Percentiles rank a stretch among this genome's conserved stretches.
phyloP scores from a whole-genome alignment of 108 stramenopile genomes.

The Phaeodactylum tricornutum region DNA sequence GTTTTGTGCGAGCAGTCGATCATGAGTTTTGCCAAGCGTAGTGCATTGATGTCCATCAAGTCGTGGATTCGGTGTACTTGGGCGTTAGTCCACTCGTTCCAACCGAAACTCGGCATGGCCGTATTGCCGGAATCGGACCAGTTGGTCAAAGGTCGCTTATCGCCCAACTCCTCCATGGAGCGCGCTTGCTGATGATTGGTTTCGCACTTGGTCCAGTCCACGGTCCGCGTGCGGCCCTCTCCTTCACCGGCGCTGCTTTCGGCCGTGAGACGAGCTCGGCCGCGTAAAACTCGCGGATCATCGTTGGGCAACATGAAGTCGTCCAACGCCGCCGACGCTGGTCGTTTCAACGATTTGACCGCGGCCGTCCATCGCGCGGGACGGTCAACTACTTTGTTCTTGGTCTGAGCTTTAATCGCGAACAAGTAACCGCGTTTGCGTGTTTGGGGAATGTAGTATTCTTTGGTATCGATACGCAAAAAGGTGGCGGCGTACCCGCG shows the following conservation, averaged over 20 bases:
- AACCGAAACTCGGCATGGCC: slow-evolving; percentile 23
- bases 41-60: slow-evolving; percentile 32
- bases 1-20: slow-evolving; percentile 30
- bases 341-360: slow-evolving; percentile 8
- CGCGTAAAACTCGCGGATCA: slow-evolving; percentile 26
- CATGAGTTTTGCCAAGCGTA: slow-evolving; percentile 18
- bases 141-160: slow-evolving; percentile 23
- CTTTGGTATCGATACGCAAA: slow-evolving; percentile 44
- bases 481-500: slow-evolving; percentile 33
- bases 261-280: slow-evolving; percentile 11
- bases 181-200: slow-evolving; percentile 19
- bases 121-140: slow-evolving; percentile 23
- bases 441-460: slow-evolving; percentile 49
- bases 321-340: slow-evolving; percentile 20
- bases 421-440: slow-evolving; percentile 22
- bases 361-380: slow-evolving; percentile 4
- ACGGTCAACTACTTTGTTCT: background rate
- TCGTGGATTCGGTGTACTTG: slow-evolving; percentile 35
- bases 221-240: slow-evolving; percentile 10
- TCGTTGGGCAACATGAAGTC: slow-evolving; percentile 29
- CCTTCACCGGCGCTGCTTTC: slow-evolving; percentile 2
- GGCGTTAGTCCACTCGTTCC: slow-evolving; percentile 27
- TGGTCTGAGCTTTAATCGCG: background rate
- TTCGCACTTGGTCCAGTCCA: slow-evolving; percentile 27
- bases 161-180: slow-evolving; percentile 20